phyloP scores from a whole-genome alignment of 2,329 filamentous ascomycete species.

The Phyllosticta capitalensis region DNA sequence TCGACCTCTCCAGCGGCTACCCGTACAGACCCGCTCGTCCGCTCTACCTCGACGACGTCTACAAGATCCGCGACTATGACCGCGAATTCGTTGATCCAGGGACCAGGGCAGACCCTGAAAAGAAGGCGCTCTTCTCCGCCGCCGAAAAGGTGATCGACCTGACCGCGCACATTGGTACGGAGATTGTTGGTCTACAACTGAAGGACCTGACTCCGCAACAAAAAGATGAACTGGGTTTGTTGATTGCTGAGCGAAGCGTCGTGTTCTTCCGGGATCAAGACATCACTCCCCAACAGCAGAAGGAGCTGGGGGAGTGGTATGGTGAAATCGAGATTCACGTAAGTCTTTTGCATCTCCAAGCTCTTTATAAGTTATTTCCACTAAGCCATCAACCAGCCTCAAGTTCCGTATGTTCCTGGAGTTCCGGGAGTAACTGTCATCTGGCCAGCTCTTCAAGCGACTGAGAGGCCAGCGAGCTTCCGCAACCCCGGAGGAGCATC shows the following conservation, averaged over 20 bases:
- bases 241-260: slow-evolving; percentile 55
- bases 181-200: slow-evolving; percentile 54
- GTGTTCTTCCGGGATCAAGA: slow-evolving; percentile 57
- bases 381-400: slow-evolving; percentile 40
- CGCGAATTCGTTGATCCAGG: slow-evolving; percentile 51
- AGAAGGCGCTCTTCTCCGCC: slow-evolving; percentile 50
- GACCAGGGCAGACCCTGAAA: slow-evolving; percentile 54
- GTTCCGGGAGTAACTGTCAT: slow-evolving; percentile 47
- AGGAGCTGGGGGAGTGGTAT: slow-evolving; percentile 48
- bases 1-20: slow-evolving; percentile 61
- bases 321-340: slow-evolving; percentile 61
- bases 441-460: slow-evolving; percentile 59
- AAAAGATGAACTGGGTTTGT: slow-evolving; percentile 51
- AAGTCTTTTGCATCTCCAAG: slow-evolving; percentile 21
- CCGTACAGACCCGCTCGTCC: slow-evolving; percentile 60
- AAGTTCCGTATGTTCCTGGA: slow-evolving; percentile 62
- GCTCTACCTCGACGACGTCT: slow-evolving; percentile 60
- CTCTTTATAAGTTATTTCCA: not conserved
- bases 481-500: slow-evolving; percentile 58
- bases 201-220: slow-evolving; percentile 52
- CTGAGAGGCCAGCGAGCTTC: slow-evolving; percentile 52
- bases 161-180: slow-evolving; percentile 53
- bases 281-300: slow-evolving; percentile 15
- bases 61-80: slow-evolving; percentile 52
- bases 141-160: slow-evolving; percentile 55